Conservation (phyloP, 768 basidiomycete genomes). For the Mycena latifolia region DNA sequence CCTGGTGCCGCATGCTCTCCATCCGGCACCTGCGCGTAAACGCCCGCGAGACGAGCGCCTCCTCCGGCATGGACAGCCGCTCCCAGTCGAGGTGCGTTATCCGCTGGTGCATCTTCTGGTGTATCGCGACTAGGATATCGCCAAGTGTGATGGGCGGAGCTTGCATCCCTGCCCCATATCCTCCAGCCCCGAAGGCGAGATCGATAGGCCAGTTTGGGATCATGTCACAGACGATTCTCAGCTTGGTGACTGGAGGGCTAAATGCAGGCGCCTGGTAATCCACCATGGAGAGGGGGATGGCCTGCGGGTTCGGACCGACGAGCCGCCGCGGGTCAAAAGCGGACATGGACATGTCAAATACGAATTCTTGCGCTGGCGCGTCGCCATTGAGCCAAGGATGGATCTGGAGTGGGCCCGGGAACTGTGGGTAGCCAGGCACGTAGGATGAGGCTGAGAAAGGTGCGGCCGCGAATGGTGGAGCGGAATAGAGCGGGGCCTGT, state of each 20-base stretch:
- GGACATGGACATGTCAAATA: constrained; percentile 68
- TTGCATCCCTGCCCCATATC: constrained; percentile 24
- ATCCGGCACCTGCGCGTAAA: constrained; percentile 54
- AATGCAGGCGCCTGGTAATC: constrained; percentile 68
- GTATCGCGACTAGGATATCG: constrained; percentile 68
- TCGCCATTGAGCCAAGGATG: constrained; percentile 71
- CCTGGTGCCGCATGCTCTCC: constrained; percentile 29
- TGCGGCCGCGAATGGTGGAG: constrained; percentile 44
- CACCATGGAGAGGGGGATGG: constrained; percentile 52
- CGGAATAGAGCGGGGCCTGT: constrained; percentile 34
- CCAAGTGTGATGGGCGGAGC: constrained; percentile 63
- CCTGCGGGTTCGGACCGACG: constrained; percentile 55
- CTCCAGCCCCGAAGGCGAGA: constrained; percentile 53
- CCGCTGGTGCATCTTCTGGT: constrained; percentile 58
- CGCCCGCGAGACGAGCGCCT: constrained; percentile 49
- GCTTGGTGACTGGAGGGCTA: constrained; percentile 62
- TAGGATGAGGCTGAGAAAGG: constrained; percentile 36
- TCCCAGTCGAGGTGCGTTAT: constrained; percentile 58
- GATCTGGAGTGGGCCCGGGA: constrained; percentile 44
- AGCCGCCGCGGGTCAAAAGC: constrained; percentile 58
- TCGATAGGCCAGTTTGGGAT: constrained; percentile 75
- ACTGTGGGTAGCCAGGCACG: constrained; percentile 33
- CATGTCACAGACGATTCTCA: constrained; percentile 69
- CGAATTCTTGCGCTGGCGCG: constrained; percentile 55
- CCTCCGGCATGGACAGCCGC: constrained; percentile 44